Conservation (phyloP, 2,329 filamentous ascomycete genomes). For the Botrytis deweyae region DNA sequence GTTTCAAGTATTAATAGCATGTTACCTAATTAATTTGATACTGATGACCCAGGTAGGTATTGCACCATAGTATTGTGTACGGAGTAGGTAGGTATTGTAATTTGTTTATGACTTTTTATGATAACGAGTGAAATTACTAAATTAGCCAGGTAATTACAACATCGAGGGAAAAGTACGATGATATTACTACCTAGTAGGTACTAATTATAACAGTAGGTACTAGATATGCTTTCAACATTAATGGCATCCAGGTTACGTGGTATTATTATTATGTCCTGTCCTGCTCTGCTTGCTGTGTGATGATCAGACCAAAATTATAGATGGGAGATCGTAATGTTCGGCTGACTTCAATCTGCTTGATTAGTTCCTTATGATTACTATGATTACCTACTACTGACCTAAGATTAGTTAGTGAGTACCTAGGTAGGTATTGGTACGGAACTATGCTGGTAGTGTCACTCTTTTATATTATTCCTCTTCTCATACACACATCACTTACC, state of each 20-base stretch:
- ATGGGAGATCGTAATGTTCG: constrained; percentile 4
- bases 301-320: not conserved
- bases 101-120: not conserved
- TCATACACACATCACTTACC: not conserved
- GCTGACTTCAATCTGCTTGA: not conserved
- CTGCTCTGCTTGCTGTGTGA: no score
- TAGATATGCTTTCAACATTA: no score
- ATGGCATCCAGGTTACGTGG: no score
- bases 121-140: not conserved
- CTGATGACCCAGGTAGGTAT: not conserved
- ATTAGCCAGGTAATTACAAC: not conserved
- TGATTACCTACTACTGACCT: not conserved
- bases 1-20: not conserved
- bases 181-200: no score
- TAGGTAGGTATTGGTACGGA: not conserved
- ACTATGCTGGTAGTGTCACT: not conserved
- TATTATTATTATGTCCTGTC: no score
- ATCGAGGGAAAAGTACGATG: no score
- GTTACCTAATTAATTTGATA: not conserved
- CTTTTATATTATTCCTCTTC: not conserved
- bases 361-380: not conserved
- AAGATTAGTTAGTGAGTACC: no score
- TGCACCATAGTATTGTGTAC: no score
- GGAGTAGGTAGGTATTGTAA: not conserved
- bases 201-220: no score